Base-by-base conservation (phyloP, 140 eudicot species). In the Anethum foeniculum region DNA sequence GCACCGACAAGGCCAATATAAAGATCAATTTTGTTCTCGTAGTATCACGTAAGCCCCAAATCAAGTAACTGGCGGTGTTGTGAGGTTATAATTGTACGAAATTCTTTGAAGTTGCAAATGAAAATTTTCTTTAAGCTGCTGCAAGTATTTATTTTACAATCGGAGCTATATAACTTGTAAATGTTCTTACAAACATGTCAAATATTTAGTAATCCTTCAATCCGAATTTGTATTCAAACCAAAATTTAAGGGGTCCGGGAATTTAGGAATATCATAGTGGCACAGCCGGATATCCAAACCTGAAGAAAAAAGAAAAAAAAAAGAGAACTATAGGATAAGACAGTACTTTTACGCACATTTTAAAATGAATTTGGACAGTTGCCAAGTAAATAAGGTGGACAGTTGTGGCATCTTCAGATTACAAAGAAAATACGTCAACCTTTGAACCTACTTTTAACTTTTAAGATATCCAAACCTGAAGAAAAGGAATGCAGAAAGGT, bases 401-500 rank as follows among this genome's bases (percentile, higher is more conserved):
- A n/a, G 34, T 75, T 27, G 79, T 27, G 62, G 79, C 25, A 47
- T 43, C 41, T 27, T 27, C 79, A 21, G 19, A 49, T 46, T 23
- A 23, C 41, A 75, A 46, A 75, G 39, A 49, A 75, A 75, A 27
- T 13, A 11, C 62, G 49, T 75, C 39, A 75, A 75, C 62, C 79
- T 28, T 74, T 75, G 6, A 49, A 4, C 34, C 51, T 27, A 47
- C 56, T 34, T 34, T 79, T 46, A 3, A 75, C 39, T 46, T 79
- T 46, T 28, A 47, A 27, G 82, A 44, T 38, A 67, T 44, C 62
- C 65, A 79, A 79, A 79, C 76, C 65, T 30, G 62, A 41, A 28
- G 81, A 79, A 79, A 79, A 44, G 81, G 76, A 64, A 44, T 47
- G 7, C 77, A 65, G 74, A 46, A 79, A 65, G 65, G n/a, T 30